Base-by-base conservation (phyloP, 768 basidiomycete species). In the Mrakia blollopis region DNA sequence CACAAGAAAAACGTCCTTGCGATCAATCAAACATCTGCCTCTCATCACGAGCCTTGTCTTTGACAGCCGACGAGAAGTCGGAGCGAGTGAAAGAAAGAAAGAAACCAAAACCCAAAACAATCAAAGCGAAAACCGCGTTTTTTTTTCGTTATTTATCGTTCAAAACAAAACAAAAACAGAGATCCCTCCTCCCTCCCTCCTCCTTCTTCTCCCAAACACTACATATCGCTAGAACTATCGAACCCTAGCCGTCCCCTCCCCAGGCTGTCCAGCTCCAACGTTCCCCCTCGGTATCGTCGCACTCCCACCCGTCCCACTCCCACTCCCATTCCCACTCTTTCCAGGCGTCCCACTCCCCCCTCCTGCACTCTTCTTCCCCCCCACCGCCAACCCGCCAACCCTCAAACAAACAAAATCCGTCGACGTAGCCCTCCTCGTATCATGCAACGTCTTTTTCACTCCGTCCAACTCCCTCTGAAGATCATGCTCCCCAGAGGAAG, bases 321-420 rank as follows among this genome's bases (percentile, higher is more conserved):
- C 52, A 54, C 57, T 57, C 7, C 47, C 47, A 50, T 10, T 57
- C n/a, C 57, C 57, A n/a, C 57, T 28, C 28, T 16, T 16, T 23
- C 50, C 50, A n/a, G n/a, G n/a, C n/a, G n/a, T 52, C 50, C 50
- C 7, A 23, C 50, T 30, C 70, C 57, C 30, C n/a, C n/a, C n/a
- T n/a, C n/a, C n/a, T n/a, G 52, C 9, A 57, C 72, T 72, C 57
- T 32, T 72, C 72, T 57, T 52, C 30, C 57, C 16, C 52, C 54
- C 54, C 18, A 52, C 32, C 23, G 9, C 57, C 57, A n/a, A n/a
- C 1, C 65, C 65, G 44, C 35, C 35, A 21, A 73, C 63, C 65
- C 90, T 88, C 87, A 98, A 96, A 85, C 96, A 98, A 82, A 98
- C 85, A 80, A 97, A 98, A 82, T 97, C 93, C 74, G 97, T 91